phyloP scores from a whole-genome alignment of 2,329 filamentous ascomycete genomes.

The Bisporella sp. region DNA sequence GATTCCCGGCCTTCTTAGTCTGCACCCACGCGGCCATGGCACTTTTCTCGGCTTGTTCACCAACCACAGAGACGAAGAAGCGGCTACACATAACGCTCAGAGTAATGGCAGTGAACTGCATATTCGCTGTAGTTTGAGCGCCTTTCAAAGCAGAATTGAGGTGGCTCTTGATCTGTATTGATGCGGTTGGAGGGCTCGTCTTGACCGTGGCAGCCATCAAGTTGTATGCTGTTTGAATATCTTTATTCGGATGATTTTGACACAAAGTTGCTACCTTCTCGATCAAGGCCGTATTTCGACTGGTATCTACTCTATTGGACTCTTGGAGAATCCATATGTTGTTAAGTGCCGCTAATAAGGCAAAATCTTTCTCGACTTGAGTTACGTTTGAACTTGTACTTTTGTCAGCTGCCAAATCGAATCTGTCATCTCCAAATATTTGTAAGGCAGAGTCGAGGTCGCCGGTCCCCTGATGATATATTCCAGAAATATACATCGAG shows the following conservation, averaged over 20 bases:
- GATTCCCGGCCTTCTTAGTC: constrained; percentile 62
- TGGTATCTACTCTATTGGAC: constrained; percentile 47
- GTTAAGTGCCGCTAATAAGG: constrained; percentile 61
- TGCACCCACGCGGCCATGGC: constrained; percentile 62
- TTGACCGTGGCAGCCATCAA: constrained; percentile 64
- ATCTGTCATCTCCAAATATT: constrained; percentile 55
- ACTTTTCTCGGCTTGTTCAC: constrained; percentile 72
- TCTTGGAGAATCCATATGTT: constrained; percentile 67
- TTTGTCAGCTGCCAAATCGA: constrained; percentile 40
- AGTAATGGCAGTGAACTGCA: constrained; percentile 73
- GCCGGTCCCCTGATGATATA: constrained; percentile 71
- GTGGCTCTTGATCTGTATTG: constrained; percentile 71
- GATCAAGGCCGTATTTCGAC: constrained; percentile 53
- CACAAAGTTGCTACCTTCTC: constrained; percentile 62
- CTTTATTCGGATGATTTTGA: constrained; percentile 60
- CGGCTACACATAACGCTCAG: constrained; percentile 79
- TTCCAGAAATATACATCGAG: constrained; percentile 60
- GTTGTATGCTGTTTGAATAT: constrained; percentile 72
- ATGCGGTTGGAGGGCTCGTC: constrained; percentile 54
- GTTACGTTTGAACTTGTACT: constrained; percentile 31
- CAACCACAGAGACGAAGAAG: constrained; percentile 54
- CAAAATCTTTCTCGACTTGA: constrained; percentile 55
- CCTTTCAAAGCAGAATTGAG: constrained; percentile 67
- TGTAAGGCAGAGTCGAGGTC: constrained; percentile 60
- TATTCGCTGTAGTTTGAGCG: constrained; percentile 64